Base-by-base conservation (phyloP, 768 basidiomycete species). In the Clavulina sp. region DNA sequence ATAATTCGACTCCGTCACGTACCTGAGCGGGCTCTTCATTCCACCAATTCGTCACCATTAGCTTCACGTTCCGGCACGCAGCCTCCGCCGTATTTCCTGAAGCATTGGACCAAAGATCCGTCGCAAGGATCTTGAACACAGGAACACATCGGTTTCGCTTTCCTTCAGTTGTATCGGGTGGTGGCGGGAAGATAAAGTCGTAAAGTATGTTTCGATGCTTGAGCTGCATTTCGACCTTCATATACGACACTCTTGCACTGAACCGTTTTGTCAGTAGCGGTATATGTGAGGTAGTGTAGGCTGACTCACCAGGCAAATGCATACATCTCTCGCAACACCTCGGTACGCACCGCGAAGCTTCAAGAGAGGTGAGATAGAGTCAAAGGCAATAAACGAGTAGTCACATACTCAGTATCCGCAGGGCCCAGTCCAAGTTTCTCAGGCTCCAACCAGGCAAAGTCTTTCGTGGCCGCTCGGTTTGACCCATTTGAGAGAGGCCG, bases 211-310 rank as follows among this genome's bases (percentile, higher is more conserved):
- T 73, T 28, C 83, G 81, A 21, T 77, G 65, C 63, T 89, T 87
- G 63, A 95, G 76, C 62, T 93, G 89, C 41, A 76, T 71, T 64
- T 95, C 88, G 50, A 96, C 79, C 59, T 80, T 85, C 57, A 78
- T 81, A 60, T 85, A 85, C n/a, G 88, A 81, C 18, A 91, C 84
- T 18, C 88, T 81, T 7, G 88, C 89, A 60, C 87, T 92, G 54
- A 31, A n/a, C 33, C 16, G 23, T 9, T 9, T 13, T n/a, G 43
- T n/a, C 9, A 46, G 24, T 9, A 24, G 9, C 43, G 23, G 1
- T 9, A 32, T 44, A 4, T 28, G 32, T 38, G 2, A 19, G 21
- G 30, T 21, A 21, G 30, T 4, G 29, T 19, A 23, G 41, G 41
- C 19, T 33, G 4, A 60, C 69, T 58, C 56, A 88, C 88, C 86